phyloP scores from a whole-genome alignment of 106 monocot genomes.

The Dioscorea zingiberensis region DNA sequence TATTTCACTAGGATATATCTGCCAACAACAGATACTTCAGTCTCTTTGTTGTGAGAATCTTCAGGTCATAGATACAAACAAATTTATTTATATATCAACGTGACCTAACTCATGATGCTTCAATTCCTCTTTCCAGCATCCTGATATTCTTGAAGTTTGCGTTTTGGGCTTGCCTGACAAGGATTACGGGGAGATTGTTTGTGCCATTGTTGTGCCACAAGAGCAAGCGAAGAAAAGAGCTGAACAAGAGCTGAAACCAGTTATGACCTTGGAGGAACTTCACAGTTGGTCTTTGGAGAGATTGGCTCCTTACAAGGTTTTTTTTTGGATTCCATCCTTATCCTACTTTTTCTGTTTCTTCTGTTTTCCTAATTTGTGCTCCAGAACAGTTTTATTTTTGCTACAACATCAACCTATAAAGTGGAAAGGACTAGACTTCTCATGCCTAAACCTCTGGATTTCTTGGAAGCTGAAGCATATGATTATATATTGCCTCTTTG shows the following conservation, averaged over 20 bases:
- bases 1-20: too few relatives aligned
- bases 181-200: slow-evolving; percentile 81
- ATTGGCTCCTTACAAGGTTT: slow-evolving; percentile 97
- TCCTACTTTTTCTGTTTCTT: background rate
- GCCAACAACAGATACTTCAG: too few relatives aligned
- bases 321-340: background rate
- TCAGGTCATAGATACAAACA: background rate
- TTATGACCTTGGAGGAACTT: slow-evolving; percentile 62
- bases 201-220: slow-evolving; percentile 68
- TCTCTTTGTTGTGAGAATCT: background rate
- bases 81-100: too few relatives aligned
- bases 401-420: too few relatives aligned
- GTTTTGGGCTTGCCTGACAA: slow-evolving; percentile 82
- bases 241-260: slow-evolving; percentile 37
- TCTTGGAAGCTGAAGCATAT: background rate
- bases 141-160: slow-evolving; percentile 68
- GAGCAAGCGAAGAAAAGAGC: slow-evolving; percentile 32
- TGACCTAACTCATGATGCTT: background rate
- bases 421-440: too few relatives aligned
- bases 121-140: slow-evolving; percentile 45
- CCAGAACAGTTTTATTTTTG: too few relatives aligned
- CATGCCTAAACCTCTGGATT: background rate
- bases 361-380: background rate
- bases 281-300: slow-evolving; percentile 71
- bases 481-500: too few relatives aligned